Conservation (phyloP, 371 early-diverging fungal genomes). For the Umbelopsis sp. region DNA sequence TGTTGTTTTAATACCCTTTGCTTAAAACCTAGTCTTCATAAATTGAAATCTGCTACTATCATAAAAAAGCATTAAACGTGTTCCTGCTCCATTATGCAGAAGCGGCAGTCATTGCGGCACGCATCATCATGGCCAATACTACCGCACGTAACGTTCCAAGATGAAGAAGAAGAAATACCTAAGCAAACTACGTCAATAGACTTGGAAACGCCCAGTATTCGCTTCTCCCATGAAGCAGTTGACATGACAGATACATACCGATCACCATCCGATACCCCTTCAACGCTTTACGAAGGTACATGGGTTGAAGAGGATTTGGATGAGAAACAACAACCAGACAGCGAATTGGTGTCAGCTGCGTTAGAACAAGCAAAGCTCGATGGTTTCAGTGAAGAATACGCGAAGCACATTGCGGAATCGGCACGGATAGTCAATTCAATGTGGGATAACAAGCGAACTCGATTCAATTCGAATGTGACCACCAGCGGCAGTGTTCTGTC, state of each 20-base stretch:
- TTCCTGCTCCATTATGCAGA: not conserved
- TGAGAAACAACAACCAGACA: not conserved
- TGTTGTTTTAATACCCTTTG: not conserved
- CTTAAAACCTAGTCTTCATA: not conserved
- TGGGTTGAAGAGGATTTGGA: not conserved
- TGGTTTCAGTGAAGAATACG: slow-evolving; percentile 15
- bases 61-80: not conserved
- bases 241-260: not conserved
- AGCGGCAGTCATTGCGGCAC: slow-evolving; percentile 9
- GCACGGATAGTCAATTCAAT: slow-evolving; percentile 20
- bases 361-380: slow-evolving; percentile 11
- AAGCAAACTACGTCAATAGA: not conserved
- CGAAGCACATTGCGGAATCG: slow-evolving; percentile 20
- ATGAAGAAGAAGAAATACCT: not conserved
- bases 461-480: slow-evolving; percentile 5
- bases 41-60: not conserved
- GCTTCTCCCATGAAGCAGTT: not conserved
- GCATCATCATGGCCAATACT: slow-evolving; percentile 10
- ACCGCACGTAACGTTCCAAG: not conserved
- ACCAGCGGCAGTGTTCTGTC: slow-evolving; percentile 18
- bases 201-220: not conserved
- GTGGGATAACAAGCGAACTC: not conserved
- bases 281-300: not conserved
- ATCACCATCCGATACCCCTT: not conserved
- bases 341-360: not conserved